A percentile compares a stretch with the other conserved stretches of the same genome.
phyloP scores from a whole-genome alignment of 2,329 filamentous ascomycete species.

The Neofusicoccum laricinum region DNA sequence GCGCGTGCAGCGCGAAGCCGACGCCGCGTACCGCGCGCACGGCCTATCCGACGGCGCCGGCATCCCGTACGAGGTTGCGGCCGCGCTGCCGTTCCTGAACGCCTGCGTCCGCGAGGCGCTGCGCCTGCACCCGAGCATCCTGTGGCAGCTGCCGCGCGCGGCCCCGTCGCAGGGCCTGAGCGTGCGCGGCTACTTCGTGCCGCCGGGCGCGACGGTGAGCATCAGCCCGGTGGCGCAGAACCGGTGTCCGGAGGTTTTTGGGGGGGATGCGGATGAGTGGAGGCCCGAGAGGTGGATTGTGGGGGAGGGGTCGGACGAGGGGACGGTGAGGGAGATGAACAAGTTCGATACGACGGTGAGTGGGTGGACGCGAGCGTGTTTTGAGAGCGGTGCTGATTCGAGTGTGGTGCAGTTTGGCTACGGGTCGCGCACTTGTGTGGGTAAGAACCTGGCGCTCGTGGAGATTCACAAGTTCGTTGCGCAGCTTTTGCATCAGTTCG shows the following conservation, averaged over 20 bases:
- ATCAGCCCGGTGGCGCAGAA: conserved; percentile 37
- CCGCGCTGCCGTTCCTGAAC: conserved; percentile 52
- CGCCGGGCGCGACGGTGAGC: conserved; percentile 29
- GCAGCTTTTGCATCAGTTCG: conserved; percentile 18
- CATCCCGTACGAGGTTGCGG: not conserved
- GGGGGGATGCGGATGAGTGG: conserved; percentile 44
- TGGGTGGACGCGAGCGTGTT: too few species aligned
- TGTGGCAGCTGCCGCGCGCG: conserved; percentile 32
- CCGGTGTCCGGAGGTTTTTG: conserved; percentile 41
- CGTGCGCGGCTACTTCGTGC: conserved; percentile 33
- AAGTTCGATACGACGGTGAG: not conserved
- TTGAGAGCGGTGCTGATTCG: too few species aligned
- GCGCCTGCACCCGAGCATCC: conserved; percentile 52
- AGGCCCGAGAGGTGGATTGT: conserved; percentile 42
- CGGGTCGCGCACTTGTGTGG: conserved; percentile 38
- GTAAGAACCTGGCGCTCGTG: conserved; percentile 35
- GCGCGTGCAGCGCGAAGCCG: not conserved
- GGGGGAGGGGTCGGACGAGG: not conserved
- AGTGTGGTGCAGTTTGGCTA: conserved; percentile 28
- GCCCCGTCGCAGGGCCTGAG: conserved; percentile 36
- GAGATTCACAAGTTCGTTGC: conserved; percentile 36
- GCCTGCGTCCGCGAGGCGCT: conserved; percentile 55
- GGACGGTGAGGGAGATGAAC: not conserved
- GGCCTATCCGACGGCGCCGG: not conserved
- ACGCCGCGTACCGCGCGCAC: not conserved